Evolutionary conservation across 2,329 filamentous ascomycete genomes (phyloP), one percentile per base, ranked within the genome.

Genomic region (Aspergillus quadricinctus): DNA sequence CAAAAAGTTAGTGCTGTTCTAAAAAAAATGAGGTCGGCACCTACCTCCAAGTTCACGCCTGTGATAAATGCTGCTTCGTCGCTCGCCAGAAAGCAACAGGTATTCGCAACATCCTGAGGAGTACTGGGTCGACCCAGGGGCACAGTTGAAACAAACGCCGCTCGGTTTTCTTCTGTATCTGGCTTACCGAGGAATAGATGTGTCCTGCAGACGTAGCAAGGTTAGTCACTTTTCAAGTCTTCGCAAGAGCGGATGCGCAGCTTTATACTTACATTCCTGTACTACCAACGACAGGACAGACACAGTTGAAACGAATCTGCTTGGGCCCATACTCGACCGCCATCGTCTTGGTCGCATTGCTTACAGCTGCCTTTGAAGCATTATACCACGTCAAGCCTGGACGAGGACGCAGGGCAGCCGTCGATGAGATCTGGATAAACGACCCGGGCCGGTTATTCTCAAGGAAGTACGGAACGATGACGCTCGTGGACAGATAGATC

Each of bases 41-140:
- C 48, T 50, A 87, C 83, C 58, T 88, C 82, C 49, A 89, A 72
- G 57, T 87, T 85, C 17, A 85, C 79, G 0, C 87, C 88, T 0
- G 86, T 89, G 61, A 90, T 82, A 64, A 89, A 89, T 5, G 75
- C 78, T 0, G 84, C 84, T 66, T 90, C 87, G 23, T 89, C 84
- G 56, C 85, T 87, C 2, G 85, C 85, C 48, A 90, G 70, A 66
- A 85, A 91, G 23, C 83, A 79, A 56, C 82, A 85, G 4, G 86
- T 83, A 66, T 88, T 88, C 1, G 84, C 87, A 28, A 90, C 80
- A 69, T 90, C 88, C 8, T 76, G 74, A 2, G 72, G 63, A 6
- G 68, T 69, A 28, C 66, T 69, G 7, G 66, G 61, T 25, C 74
- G 64, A 7, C 72, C 72, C 21, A 77, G 48, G 0, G 73, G 74